phyloP scores from a whole-genome alignment of 2,329 filamentous ascomycete genomes.

The Trichoderma breve region DNA sequence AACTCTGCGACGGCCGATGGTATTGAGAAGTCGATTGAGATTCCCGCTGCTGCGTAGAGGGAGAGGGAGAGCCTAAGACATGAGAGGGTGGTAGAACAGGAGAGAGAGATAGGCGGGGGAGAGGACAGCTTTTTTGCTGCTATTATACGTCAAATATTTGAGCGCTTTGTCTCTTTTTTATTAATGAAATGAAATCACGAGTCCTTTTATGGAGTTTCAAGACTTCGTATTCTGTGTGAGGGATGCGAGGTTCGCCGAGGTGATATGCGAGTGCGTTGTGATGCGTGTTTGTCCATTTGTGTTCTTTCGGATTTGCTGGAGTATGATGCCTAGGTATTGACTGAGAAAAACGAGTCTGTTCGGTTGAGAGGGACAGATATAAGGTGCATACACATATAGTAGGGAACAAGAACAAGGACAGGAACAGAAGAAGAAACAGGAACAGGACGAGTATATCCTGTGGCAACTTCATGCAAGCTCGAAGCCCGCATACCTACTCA shows the following conservation, averaged over 20 bases:
- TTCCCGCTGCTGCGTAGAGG: constrained; percentile 33
- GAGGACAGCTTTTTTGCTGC: neutral
- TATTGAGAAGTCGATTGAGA: constrained; percentile 50
- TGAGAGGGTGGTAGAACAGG: neutral
- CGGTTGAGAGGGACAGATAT: neutral
- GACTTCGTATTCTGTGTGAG: neutral
- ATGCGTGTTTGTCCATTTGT: neutral
- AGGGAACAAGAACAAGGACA: neutral
- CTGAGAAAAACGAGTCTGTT: neutral
- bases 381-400: neutral
- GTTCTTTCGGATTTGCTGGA: neutral
- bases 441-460: neutral
- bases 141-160: neutral
- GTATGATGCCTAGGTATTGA: neutral
- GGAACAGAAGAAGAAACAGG: neutral
- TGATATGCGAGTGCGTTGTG: neutral
- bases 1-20: constrained; percentile 74
- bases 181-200: constrained; percentile 5
- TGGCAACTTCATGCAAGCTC: neutral
- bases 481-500: neutral
- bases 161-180: constrained; percentile 2
- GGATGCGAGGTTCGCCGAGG: neutral
- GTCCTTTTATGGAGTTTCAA: neutral
- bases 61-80: neutral
- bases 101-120: neutral